phyloP scores from a whole-genome alignment of 2,329 filamentous ascomycete genomes.

The Nannizziopsis barbatae region DNA sequence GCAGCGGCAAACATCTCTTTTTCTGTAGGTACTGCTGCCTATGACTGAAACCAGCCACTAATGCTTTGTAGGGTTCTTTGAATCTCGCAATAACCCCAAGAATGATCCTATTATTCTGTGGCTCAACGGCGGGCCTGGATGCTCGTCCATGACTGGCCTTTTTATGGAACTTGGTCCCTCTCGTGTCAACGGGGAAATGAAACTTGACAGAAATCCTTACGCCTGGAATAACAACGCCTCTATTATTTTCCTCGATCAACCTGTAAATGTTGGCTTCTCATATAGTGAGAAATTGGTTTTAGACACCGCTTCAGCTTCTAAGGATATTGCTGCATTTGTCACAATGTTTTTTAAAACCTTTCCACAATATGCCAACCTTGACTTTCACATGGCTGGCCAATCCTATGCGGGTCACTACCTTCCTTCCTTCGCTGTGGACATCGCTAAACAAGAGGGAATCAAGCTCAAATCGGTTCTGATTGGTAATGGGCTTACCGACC shows the following conservation, averaged over 20 bases:
- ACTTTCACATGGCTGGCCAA: slow-evolving; percentile 96
- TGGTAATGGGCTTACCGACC: slow-evolving; percentile 92
- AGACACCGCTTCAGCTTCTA: slow-evolving; percentile 90
- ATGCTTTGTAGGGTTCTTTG: slow-evolving; percentile 73
- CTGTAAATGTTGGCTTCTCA: slow-evolving; percentile 97
- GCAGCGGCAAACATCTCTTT: slow-evolving; percentile 95
- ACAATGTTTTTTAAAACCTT: slow-evolving; percentile 99
- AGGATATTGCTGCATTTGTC: slow-evolving; percentile 93
- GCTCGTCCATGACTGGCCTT: slow-evolving; percentile 89
- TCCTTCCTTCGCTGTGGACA: slow-evolving; percentile 81
- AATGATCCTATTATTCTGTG: slow-evolving; percentile 92
- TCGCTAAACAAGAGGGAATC: slow-evolving; percentile 72
- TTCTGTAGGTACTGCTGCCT: slow-evolving; percentile 59
- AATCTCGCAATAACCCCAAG: slow-evolving; percentile 92
- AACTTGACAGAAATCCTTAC: slow-evolving; percentile 72
- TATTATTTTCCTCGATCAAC: slow-evolving; percentile 98
- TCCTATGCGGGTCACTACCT: slow-evolving; percentile 95
- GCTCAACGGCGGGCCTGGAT: slow-evolving; percentile 92
- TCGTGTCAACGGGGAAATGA: slow-evolving; percentile 69
- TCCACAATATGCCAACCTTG: slow-evolving; percentile 84
- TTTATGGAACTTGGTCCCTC: slow-evolving; percentile 98
- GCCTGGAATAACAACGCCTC: slow-evolving; percentile 97
- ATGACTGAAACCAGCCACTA: neutral
- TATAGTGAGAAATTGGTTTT: slow-evolving; percentile 77
- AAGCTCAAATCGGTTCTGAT: slow-evolving; percentile 92